A percentile compares a stretch with the other conserved stretches of the same genome.
phyloP scores from a whole-genome alignment of 345 rosid genomes.

The Arabis alpina region DNA sequence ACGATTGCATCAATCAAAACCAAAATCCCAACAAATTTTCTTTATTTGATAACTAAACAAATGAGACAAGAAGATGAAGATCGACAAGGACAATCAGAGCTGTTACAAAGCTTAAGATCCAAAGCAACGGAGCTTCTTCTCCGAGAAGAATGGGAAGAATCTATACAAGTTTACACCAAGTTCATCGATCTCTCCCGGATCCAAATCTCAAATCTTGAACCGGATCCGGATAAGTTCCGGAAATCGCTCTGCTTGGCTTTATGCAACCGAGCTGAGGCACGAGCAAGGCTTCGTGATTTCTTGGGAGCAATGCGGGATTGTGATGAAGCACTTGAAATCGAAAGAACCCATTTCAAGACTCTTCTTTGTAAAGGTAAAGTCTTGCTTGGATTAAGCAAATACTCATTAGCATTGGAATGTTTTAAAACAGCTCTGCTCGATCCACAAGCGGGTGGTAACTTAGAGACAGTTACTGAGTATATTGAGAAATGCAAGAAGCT shows the following conservation, averaged over 20 bases:
- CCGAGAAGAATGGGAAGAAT: slow-evolving; percentile 78
- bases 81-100: slow-evolving; percentile 39
- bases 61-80: slow-evolving; percentile 45
- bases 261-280: slow-evolving; percentile 79
- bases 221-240: slow-evolving; percentile 48
- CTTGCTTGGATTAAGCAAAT: slow-evolving; percentile 64
- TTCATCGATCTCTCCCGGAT: slow-evolving; percentile 61
- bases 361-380: slow-evolving; percentile 81
- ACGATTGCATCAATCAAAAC: slow-evolving; percentile 11
- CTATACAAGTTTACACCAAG: slow-evolving; percentile 61
- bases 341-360: slow-evolving; percentile 75
- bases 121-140: slow-evolving; percentile 81
- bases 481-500: slow-evolving; percentile 79
- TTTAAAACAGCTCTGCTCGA: slow-evolving; percentile 67
- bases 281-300: slow-evolving; percentile 52
- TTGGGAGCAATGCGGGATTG: slow-evolving; percentile 63
- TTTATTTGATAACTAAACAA: not conserved
- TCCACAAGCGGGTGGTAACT: slow-evolving; percentile 61
- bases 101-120: slow-evolving; percentile 67
- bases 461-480: slow-evolving; percentile 55
- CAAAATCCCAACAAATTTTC: not conserved
- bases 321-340: slow-evolving; percentile 63
- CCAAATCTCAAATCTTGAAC: slow-evolving; percentile 43
- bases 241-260: slow-evolving; percentile 72
- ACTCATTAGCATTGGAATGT: slow-evolving; percentile 68